Evolutionary conservation across 352 stramenopile genomes (phyloP), one percentile per base, ranked within the genome.

Genomic region (Pythium monospermum): DNA sequence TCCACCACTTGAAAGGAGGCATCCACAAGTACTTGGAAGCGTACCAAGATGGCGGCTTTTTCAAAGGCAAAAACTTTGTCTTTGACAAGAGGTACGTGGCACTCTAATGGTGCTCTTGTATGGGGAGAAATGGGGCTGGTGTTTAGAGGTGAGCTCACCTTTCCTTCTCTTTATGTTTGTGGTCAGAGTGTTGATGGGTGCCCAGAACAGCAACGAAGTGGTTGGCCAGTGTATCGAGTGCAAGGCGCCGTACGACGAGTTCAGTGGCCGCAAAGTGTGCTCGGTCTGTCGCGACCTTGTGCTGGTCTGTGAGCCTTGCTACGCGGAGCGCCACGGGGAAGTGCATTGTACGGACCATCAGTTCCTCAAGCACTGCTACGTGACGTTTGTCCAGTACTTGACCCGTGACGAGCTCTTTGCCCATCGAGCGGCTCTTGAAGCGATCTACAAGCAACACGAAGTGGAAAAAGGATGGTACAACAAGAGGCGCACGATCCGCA

Each of bases 11-110:
- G 28, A 80, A 89, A 50, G 78, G 76, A 11, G 78, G 78, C 44
- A 89, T 89, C 64, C 71, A 84, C 59, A 86, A 85, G 55, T 89
- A 89, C 43, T 72, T 83, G 23, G 68, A 85, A 37, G 65, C 81
- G 10, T 85, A 71, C 50, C 32, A 78, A 37, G 71, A 85, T 30
- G 68, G 74, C 37, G 64, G 68, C 18, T 83, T 85, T 44, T 89
- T 89, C 53, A 76, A 73, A 37, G 78, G 78, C 57, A 86, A 85
- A 48, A 87, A 89, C 53, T 89, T 89, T 60, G 73, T 89, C 19
- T 87, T 89, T 50, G 78, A 89, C 62, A 83, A 89, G 68, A 68
- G 78, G 61, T 86, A 45, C n/a, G 66, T 69, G n/a, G n/a, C n/a
- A n/a, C n/a, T n/a, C n/a, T n/a, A n/a, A n/a, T 6, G 10, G 6